Evolutionary conservation across 106 monocot genomes (phyloP).

Genomic region (Agapanthus africanus): DNA sequence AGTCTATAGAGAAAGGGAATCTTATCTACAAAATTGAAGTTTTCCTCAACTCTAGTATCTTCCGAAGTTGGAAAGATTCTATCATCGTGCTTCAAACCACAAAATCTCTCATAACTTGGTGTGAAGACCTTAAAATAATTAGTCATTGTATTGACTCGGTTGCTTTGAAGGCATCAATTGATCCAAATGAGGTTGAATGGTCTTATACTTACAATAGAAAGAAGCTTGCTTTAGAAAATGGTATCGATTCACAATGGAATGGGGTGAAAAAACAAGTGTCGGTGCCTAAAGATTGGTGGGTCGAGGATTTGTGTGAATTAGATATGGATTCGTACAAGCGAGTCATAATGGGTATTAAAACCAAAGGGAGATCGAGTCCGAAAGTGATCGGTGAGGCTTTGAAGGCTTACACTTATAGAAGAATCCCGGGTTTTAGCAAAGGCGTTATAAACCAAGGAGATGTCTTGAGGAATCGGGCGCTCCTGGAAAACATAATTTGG

Average conservation of each 20-base stretch:
- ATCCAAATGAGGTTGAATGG: conserved; percentile 76
- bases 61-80: conserved; percentile 90
- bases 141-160: conserved; percentile 68
- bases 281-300: conserved; percentile 95
- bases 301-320: conserved; percentile 77
- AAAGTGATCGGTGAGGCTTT: conserved; percentile 84
- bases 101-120: conserved; percentile 57
- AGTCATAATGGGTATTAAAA: conserved; percentile 50
- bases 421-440: conserved; percentile 7
- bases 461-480: conserved; percentile 21
- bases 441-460: conserved; percentile 24
- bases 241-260: conserved; percentile 50
- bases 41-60: conserved; percentile 72
- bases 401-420: conserved; percentile 59
- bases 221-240: conserved; percentile 57
- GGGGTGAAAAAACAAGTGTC: conserved; percentile 48
- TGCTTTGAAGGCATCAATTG: conserved; percentile 64
- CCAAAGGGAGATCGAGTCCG: conserved; percentile 32
- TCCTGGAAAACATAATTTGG: conserved; percentile 57
- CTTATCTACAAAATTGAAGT: conserved; percentile 82
- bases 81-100: conserved; percentile 79
- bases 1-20: conserved; percentile 74
- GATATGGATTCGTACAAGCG: conserved; percentile 66
- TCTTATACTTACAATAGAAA: conserved; percentile 79
- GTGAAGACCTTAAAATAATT: conserved; percentile 75